phyloP scores from a whole-genome alignment of 495 filamentous ascomycete species.

The Neurospora sp. region DNA sequence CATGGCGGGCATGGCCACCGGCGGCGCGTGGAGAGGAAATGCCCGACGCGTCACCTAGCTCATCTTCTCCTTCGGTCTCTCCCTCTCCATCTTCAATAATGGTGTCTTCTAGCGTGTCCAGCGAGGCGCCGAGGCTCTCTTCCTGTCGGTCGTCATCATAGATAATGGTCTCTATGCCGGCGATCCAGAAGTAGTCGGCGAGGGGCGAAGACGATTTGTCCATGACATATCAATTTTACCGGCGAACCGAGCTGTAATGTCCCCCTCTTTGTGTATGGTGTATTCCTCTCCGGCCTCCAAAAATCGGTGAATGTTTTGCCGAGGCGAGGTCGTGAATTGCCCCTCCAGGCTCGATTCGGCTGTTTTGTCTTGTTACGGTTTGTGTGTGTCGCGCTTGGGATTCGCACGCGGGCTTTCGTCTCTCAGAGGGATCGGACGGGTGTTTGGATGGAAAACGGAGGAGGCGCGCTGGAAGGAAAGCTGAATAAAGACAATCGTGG shows the following conservation, averaged over 20 bases:
- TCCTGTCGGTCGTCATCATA: conserved; percentile 37
- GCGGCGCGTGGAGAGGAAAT: conserved; percentile 38
- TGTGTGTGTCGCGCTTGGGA: background rate
- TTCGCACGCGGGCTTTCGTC: background rate
- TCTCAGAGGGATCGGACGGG: background rate
- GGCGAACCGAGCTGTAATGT: background rate
- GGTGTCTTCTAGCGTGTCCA: conserved; percentile 51
- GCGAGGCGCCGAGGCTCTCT: background rate
- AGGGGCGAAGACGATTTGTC: conserved; percentile 64
- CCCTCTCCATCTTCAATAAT: conserved; percentile 74
- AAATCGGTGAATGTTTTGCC: background rate
- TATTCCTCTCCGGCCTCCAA: conserved; percentile 5
- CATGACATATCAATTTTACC: conserved; percentile 38
- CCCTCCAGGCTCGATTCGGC: background rate
- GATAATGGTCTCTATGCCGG: conserved; percentile 69
- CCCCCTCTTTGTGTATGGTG: conserved; percentile 3
- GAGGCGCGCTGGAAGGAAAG: background rate
- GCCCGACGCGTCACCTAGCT: conserved; percentile 36
- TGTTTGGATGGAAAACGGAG: background rate
- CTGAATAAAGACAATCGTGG: background rate
- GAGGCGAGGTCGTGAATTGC: background rate
- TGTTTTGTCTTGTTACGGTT: background rate
- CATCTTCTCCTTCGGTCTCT: conserved; percentile 16
- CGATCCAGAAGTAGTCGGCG: conserved; percentile 99
- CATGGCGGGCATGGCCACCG: conserved; percentile 40